Percentiles rank a stretch among this genome's conserved stretches.
phyloP scores from a whole-genome alignment of 768 basidiomycete genomes.

The Hirschioporus abietinus region DNA sequence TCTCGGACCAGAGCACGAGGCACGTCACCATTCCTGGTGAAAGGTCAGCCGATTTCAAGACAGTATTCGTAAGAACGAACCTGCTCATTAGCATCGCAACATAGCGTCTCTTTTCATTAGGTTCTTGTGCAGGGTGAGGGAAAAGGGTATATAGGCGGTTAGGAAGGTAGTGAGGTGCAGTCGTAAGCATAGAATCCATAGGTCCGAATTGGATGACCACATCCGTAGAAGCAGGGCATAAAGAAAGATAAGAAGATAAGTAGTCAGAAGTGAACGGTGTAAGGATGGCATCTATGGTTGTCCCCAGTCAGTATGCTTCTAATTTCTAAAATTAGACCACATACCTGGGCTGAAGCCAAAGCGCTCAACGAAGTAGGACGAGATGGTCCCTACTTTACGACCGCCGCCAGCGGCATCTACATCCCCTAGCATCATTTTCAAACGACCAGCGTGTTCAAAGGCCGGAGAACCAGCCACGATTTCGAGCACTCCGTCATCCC shows the following conservation, averaged over 20 bases:
- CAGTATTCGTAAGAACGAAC: slow-evolving; percentile 27
- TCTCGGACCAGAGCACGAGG: slow-evolving; percentile 81
- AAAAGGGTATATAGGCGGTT: slow-evolving; percentile 68
- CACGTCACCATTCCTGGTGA: slow-evolving; percentile 70
- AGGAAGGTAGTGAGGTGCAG: slow-evolving; percentile 70
- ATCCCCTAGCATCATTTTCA: slow-evolving; percentile 79
- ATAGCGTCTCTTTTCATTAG: slow-evolving; percentile 68
- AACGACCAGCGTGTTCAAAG: slow-evolving; percentile 24
- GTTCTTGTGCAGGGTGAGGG: slow-evolving; percentile 80
- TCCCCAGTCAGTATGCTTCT: not conserved
- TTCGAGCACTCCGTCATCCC: slow-evolving; percentile 78
- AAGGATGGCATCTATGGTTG: slow-evolving; percentile 55
- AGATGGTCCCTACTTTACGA: slow-evolving; percentile 57
- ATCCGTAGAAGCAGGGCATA: slow-evolving; percentile 66
- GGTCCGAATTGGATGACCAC: slow-evolving; percentile 77
- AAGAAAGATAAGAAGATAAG: slow-evolving; percentile 71
- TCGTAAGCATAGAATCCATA: slow-evolving; percentile 72
- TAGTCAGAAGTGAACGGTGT: slow-evolving; percentile 75
- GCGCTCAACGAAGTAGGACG: slow-evolving; percentile 71
- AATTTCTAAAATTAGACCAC: slow-evolving; percentile 10
- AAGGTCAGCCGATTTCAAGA: not conserved
- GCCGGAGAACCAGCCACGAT: slow-evolving; percentile 60
- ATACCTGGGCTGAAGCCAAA: slow-evolving; percentile 76
- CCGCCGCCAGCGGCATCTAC: slow-evolving; percentile 66
- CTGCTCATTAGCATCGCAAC: slow-evolving; percentile 67